phyloP scores from a whole-genome alignment of 1,284 basidiomycete species.

The Anthracocystis setariae region DNA sequence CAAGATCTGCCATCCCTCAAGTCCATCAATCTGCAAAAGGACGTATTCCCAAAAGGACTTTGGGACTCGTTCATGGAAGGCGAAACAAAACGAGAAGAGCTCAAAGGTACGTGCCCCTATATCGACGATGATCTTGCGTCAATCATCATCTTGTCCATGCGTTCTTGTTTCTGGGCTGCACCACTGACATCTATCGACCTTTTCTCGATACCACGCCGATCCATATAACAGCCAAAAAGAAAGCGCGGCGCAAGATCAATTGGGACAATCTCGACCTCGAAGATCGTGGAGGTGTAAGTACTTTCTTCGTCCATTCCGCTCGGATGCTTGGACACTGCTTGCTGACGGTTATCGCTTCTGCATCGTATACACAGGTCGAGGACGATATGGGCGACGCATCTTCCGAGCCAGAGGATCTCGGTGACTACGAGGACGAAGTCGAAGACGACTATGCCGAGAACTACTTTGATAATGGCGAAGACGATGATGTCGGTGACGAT shows the following conservation, averaged over 20 bases:
- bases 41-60: slow-evolving; percentile 60
- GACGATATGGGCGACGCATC: slow-evolving; percentile 55
- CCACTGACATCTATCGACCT: not conserved
- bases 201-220: not conserved
- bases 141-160: not conserved
- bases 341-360: not conserved
- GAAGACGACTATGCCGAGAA: slow-evolving; percentile 66
- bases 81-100: slow-evolving; percentile 52
- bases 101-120: slow-evolving; percentile 24
- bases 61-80: slow-evolving; percentile 63
- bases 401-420: slow-evolving; percentile 61
- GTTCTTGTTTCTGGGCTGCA: not conserved
- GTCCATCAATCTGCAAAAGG: slow-evolving; percentile 54
- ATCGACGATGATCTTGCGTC: not conserved
- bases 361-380: slow-evolving; percentile 19
- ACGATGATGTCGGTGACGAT: slow-evolving; percentile 58
- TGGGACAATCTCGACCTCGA: slow-evolving; percentile 60
- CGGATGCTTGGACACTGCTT: not conserved
- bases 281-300: slow-evolving; percentile 42
- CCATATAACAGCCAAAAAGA: slow-evolving; percentile 26
- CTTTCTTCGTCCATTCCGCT: not conserved
- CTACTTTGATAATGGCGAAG: slow-evolving; percentile 67
- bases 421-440: slow-evolving; percentile 66
- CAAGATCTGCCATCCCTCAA: slow-evolving; percentile 51
- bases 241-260: slow-evolving; percentile 51